Conservation (phyloP, 2,329 filamentous ascomycete species). For the Penicillium freii region DNA sequence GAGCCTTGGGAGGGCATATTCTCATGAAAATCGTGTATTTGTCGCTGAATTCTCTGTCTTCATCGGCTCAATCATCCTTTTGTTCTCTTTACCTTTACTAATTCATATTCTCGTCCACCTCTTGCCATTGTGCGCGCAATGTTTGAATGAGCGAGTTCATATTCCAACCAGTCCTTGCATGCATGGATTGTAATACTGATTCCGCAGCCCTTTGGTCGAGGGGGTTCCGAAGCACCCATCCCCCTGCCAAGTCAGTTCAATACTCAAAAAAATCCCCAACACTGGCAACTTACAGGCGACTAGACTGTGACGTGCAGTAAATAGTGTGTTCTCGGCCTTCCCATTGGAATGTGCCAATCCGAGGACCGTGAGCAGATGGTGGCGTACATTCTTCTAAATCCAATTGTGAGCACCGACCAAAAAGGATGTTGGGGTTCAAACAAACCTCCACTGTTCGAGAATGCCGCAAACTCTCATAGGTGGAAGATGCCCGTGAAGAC, state of each 20-base stretch:
- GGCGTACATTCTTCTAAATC: conserved; percentile 21
- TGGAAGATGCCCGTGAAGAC: conserved; percentile 7
- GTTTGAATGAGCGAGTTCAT: conserved; percentile 23
- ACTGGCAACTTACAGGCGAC: conserved; percentile 23
- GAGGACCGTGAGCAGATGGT: conserved; percentile 25
- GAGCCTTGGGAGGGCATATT: background rate
- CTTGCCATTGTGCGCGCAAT: conserved; percentile 26
- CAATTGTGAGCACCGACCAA: background rate
- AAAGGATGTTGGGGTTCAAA: background rate
- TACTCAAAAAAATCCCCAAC: background rate
- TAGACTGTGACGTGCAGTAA: conserved; percentile 28
- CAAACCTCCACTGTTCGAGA: conserved; percentile 25
- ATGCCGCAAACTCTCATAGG: conserved; percentile 22
- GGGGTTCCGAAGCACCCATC: conserved; percentile 26
- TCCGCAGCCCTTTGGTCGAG: conserved; percentile 29
- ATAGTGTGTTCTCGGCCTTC: conserved; percentile 28
- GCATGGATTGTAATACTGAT: conserved; percentile 20
- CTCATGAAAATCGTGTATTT: background rate
- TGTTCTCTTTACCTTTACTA: too few species aligned
- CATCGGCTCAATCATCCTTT: background rate
- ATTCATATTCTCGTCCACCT: conserved; percentile 11
- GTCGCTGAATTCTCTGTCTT: background rate
- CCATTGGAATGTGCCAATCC: conserved; percentile 28
- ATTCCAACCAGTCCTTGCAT: conserved; percentile 29
- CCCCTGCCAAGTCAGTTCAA: conserved; percentile 17